Percentiles rank a stretch among this genome's conserved stretches.
Conservation (phyloP, 2,329 filamentous ascomycete species). For the Cladosporium austrohemisphaericum region DNA sequence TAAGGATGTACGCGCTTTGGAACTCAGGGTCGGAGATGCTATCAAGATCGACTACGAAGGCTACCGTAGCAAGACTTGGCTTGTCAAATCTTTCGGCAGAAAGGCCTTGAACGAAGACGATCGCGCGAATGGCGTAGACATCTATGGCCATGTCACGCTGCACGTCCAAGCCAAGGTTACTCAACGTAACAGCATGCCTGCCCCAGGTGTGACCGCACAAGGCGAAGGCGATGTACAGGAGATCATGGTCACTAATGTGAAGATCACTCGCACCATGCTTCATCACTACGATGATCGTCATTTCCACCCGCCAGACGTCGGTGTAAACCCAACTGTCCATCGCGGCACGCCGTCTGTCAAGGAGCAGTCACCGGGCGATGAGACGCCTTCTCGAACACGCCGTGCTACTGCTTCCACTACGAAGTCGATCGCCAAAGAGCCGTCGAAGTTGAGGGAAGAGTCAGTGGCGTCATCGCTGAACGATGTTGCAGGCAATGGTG, state of each 20-base stretch:
- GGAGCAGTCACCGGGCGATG: slow-evolving; percentile 35
- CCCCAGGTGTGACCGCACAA: slow-evolving; percentile 8
- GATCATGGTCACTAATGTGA: slow-evolving; percentile 41
- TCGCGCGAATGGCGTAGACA: slow-evolving; percentile 38
- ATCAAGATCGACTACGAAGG: slow-evolving; percentile 45
- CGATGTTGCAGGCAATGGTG: slow-evolving; percentile 5
- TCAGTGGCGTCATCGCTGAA: slow-evolving; percentile 23
- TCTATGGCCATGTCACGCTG: slow-evolving; percentile 39
- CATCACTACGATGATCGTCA: slow-evolving; percentile 37
- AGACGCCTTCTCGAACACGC: slow-evolving; percentile 49
- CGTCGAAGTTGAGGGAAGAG: slow-evolving; percentile 26
- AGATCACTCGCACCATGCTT: slow-evolving; percentile 45
- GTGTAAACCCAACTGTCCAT: not conserved
- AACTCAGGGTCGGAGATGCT: slow-evolving; percentile 43
- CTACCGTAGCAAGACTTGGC: slow-evolving; percentile 44
- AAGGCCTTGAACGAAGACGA: slow-evolving; percentile 28
- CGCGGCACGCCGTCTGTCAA: slow-evolving; percentile 24
- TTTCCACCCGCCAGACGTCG: slow-evolving; percentile 27
- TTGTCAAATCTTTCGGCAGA: slow-evolving; percentile 43
- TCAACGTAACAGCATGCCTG: slow-evolving; percentile 35
- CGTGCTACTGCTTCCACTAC: slow-evolving; percentile 30
- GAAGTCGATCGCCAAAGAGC: slow-evolving; percentile 15
- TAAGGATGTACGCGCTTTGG: slow-evolving; percentile 38
- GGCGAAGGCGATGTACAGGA: slow-evolving; percentile 31
- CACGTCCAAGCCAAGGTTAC: slow-evolving; percentile 38